Evolutionary conservation across 345 rosid genomes (phyloP), one percentile per base, ranked within the genome.

Genomic region (Citrus sp.): DNA sequence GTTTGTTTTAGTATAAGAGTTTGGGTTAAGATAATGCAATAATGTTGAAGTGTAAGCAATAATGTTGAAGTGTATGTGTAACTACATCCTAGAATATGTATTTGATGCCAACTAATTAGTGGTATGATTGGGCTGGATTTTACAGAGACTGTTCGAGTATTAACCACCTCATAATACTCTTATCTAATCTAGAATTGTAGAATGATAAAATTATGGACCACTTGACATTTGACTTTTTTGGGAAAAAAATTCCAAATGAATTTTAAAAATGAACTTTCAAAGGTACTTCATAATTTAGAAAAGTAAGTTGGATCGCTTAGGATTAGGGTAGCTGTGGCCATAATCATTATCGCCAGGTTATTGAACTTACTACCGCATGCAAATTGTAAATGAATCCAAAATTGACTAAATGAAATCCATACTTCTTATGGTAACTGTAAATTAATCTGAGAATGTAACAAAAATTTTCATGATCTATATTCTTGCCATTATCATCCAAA

Each of bases 141-240:
- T 66, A 66, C 22, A 58, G 24, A 42, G 78, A 76, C 76, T 71
- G 28, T 46, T 67, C 21, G 40, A 69, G 69, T 30, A 22, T 62
- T 63, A 63, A 72, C 69, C 65, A 62, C 66, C 79, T 72, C 32
- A 72, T 37, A 70, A 59, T 21, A 18, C 30, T 16, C 13, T n/a
- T 7, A 24, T 24, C 28, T n/a, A 24, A 60, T 10, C 28, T 60
- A 4, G 9, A 35, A 46, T 46, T 18, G 69, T 18, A 68, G 13
- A 27, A 59, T 32, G 62, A 22, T 54, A 34, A 24, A 28, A 27
- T 22, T 34, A 66, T 62, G 80, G 28, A 79, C 80, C 71, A 75
- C 74, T 35, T 3, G 9, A 35, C 71, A 65, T 46, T 82, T 82
- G 78, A 58, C 37, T 65, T 40, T 40, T 40, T 40, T 40, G 13